These are phyloP conservation scores for Darksidea phi DNA, from an alignment of 495 filamentous ascomycete species.

Conservation along the genomic window DNA sequence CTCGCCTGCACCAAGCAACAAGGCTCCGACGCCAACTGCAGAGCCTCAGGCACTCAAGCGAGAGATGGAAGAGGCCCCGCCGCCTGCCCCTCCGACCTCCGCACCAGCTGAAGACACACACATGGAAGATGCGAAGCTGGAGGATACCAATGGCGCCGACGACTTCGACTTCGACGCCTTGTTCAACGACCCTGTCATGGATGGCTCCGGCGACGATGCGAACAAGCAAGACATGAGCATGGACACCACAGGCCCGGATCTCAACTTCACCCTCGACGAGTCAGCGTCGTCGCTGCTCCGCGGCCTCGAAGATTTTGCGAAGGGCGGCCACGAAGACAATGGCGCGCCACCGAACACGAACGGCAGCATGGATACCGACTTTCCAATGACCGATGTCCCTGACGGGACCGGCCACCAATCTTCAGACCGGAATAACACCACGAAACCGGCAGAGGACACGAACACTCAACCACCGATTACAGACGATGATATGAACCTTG, in stretches of 20 bases:
- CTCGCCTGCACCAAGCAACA: background rate
- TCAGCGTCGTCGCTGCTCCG: constrained; percentile 29
- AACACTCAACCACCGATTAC: background rate
- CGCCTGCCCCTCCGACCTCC: constrained; percentile 1
- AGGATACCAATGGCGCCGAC: constrained; percentile 1
- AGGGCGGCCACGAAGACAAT: constrained; percentile 2
- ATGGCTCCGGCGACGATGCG: background rate
- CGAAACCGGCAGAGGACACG: constrained; percentile 1
- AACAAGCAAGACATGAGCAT: constrained; percentile 16
- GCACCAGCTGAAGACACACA: background rate
- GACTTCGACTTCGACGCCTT: constrained; percentile 36
- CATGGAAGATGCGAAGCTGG: background rate
- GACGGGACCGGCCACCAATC: background rate
- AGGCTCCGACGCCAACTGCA: background rate
- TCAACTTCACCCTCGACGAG: constrained; percentile 32
- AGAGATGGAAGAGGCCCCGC: constrained; percentile 1
- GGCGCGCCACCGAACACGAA: background rate
- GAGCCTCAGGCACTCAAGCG: constrained; percentile 2
- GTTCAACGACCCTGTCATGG: constrained; percentile 20
- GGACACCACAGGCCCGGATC: constrained; percentile 9
- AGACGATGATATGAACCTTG: constrained; percentile 5
- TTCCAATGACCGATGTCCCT: constrained; percentile 31
- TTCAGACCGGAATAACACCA: background rate
- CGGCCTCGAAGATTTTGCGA: constrained; percentile 36
- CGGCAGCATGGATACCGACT: constrained; percentile 19